Base-by-base conservation (phyloP, 805 yeast species). In the Brettanomyces naardenensis region DNA sequence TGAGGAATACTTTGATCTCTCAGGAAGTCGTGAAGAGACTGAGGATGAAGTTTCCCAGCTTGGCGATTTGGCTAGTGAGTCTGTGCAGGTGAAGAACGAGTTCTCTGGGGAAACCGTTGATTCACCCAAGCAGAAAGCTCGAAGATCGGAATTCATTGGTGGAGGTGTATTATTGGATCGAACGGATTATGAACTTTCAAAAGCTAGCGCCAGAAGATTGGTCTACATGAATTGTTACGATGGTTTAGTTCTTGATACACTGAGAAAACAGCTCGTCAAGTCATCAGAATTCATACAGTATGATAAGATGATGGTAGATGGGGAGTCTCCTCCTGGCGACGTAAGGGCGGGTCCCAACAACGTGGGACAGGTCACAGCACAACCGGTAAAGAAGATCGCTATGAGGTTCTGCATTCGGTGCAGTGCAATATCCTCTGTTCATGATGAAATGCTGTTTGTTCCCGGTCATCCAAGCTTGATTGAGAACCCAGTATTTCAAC, bases 401-500 rank as follows among this genome's bases (percentile, higher is more conserved):
- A 44, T 58, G 45, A 47, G 63, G 28, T 58, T 53, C 33, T 59
- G 64, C 38, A 51, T 58, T 21, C 42, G 64, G 15, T 59, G 64
- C 42, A 64, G 65, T 4, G 49, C 59, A 2, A 47, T 59, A 6
- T 56, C 62, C 2, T 52, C 65, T 2, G 57, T 66, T 13, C 61
- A 67, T 6, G 59, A 62, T 47, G 62, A 58, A 4, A 49, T 61
- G 5, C 53, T 65, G 10, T 52, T 52, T 36, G 61, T 61, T 22
- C 45, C 53, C 5, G 46, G 45, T 21, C 42, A 46, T 26, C 48
- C 53, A 19, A 45, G 52, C 1, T 51, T 52, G 33, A 46, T 54
- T 0, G 43, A 54, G 4, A 51, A 62, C 22, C 59, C 63, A 20
- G 50, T 61, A 7, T 54, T 48, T 30, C 52, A 50, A 19, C 51